Evolutionary conservation across 208 protist species (phyloP).

Genomic region (Acanthamoeba lugdunensis): DNA sequence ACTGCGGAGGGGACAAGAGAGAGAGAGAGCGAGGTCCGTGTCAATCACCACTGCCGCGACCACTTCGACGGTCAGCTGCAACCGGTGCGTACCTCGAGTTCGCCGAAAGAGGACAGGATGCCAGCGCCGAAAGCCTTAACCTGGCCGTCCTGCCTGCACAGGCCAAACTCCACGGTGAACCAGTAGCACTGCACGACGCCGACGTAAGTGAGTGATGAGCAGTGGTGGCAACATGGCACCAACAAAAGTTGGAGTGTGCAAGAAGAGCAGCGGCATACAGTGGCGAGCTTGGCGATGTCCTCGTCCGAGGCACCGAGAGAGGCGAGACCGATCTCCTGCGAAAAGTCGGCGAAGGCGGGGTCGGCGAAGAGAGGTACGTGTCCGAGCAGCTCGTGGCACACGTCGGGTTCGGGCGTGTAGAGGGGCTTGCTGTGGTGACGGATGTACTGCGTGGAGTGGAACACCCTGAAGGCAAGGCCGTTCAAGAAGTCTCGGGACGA

Average conservation of each 20-base stretch:
- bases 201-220: not conserved
- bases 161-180: conserved; percentile 96
- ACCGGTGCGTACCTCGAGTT: conserved; percentile 87
- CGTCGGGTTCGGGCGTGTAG: conserved; percentile 85
- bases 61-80: not conserved
- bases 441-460: conserved; percentile 97
- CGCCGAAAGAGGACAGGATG: conserved; percentile 93
- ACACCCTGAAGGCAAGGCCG: conserved; percentile 94
- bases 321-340: conserved; percentile 96
- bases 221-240: not conserved
- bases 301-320: conserved; percentile 94
- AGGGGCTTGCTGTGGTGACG: conserved; percentile 89
- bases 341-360: conserved; percentile 95
- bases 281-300: conserved; percentile 92
- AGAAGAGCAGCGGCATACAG: conserved; percentile 75
- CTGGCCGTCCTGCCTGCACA: conserved; percentile 91
- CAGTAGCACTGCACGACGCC: conserved; percentile 89
- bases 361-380: conserved; percentile 95
- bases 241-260: too few relatives aligned
- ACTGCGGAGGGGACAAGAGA: not conserved
- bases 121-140: conserved; percentile 94
- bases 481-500: conserved; percentile 95
- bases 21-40: too few relatives aligned
- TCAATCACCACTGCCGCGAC: not conserved
- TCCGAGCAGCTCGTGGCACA: conserved; percentile 95